A percentile compares a stretch with the other conserved stretches of the same genome.
phyloP scores from a whole-genome alignment of 257 asterid genomes.

The Nyctanthes arbortristis region DNA sequence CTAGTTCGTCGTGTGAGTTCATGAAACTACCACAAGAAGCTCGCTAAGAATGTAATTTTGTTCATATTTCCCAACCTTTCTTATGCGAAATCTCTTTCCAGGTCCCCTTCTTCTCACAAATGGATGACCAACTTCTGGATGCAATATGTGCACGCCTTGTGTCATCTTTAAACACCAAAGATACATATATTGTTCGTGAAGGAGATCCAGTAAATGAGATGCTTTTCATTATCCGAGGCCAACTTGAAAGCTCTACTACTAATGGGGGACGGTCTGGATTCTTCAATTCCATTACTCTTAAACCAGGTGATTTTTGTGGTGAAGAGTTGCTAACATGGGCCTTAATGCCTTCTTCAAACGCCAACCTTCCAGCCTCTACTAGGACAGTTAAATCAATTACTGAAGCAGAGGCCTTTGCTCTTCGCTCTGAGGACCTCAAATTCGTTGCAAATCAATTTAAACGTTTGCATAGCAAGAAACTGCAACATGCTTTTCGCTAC shows the following conservation, averaged over 20 bases:
- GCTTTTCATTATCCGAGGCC: slow-evolving; percentile 82
- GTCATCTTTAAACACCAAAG: slow-evolving; percentile 75
- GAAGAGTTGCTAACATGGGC: slow-evolving; percentile 93
- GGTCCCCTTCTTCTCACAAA: slow-evolving; percentile 92
- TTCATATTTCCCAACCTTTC: too few relatives aligned
- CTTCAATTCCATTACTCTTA: slow-evolving; percentile 75
- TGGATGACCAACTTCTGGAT: slow-evolving; percentile 85
- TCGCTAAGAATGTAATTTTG: too few relatives aligned
- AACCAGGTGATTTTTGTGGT: slow-evolving; percentile 81
- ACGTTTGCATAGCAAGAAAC: slow-evolving; percentile 76
- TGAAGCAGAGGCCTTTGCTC: slow-evolving; percentile 83
- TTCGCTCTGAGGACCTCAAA: slow-evolving; percentile 75
- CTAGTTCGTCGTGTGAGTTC: slow-evolving; percentile 87
- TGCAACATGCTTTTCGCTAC: slow-evolving; percentile 77
- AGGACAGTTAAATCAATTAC: slow-evolving; percentile 63
- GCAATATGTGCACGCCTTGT: slow-evolving; percentile 92
- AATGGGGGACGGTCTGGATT: slow-evolving; percentile 83
- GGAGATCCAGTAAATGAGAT: slow-evolving; percentile 88
- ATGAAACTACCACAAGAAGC: too few relatives aligned
- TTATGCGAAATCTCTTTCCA: slow-evolving; percentile 33
- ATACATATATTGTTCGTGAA: slow-evolving; percentile 74
- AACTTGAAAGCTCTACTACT: slow-evolving; percentile 88
- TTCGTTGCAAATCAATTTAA: slow-evolving; percentile 75
- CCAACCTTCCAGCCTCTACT: slow-evolving; percentile 74
- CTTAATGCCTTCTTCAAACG: slow-evolving; percentile 48